These are phyloP conservation scores for Xylariaceae sp. DNA, from an alignment of 2,329 filamentous ascomycete species.

Conservation along the genomic window DNA sequence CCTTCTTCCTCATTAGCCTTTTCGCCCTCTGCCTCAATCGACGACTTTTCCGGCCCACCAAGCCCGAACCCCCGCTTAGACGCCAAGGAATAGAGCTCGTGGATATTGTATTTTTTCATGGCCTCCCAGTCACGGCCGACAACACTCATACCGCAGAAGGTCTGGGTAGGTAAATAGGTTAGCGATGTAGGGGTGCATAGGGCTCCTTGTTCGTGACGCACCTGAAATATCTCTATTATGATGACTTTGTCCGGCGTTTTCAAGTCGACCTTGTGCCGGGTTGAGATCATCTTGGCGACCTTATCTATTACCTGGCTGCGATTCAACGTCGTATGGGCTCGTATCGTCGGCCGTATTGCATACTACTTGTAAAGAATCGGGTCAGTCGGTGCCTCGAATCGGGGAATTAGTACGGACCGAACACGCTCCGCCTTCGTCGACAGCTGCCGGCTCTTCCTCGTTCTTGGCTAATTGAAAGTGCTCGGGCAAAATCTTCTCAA, in stretches of 20 bases:
- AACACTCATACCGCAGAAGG: constrained; percentile 72
- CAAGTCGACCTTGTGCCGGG: constrained; percentile 71
- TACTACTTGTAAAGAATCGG: constrained; percentile 63
- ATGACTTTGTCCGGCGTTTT: constrained; percentile 72
- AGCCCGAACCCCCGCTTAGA: constrained; percentile 21
- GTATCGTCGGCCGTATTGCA: constrained; percentile 74
- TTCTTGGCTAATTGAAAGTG: constrained; percentile 50
- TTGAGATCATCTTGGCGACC: constrained; percentile 60
- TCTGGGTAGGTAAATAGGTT: constrained; percentile 43
- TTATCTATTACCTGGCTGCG: constrained; percentile 65
- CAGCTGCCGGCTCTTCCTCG: constrained; percentile 15
- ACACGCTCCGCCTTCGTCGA: constrained; percentile 19
- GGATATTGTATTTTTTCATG: constrained; percentile 72
- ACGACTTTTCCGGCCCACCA: constrained; percentile 7
- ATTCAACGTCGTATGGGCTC: constrained; percentile 65
- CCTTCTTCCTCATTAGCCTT: constrained; percentile 4
- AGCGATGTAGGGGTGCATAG: background rate
- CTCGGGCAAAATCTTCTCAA: constrained; percentile 54
- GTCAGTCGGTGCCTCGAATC: too few relatives aligned
- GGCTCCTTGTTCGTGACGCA: too few relatives aligned
- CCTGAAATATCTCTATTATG: constrained; percentile 75
- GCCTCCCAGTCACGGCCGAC: constrained; percentile 68
- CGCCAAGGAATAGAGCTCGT: constrained; percentile 58
- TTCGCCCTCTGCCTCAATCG: background rate
- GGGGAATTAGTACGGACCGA: constrained; percentile 37